phyloP scores from a whole-genome alignment of 768 basidiomycete genomes.

The Leccinum incarnatum region DNA sequence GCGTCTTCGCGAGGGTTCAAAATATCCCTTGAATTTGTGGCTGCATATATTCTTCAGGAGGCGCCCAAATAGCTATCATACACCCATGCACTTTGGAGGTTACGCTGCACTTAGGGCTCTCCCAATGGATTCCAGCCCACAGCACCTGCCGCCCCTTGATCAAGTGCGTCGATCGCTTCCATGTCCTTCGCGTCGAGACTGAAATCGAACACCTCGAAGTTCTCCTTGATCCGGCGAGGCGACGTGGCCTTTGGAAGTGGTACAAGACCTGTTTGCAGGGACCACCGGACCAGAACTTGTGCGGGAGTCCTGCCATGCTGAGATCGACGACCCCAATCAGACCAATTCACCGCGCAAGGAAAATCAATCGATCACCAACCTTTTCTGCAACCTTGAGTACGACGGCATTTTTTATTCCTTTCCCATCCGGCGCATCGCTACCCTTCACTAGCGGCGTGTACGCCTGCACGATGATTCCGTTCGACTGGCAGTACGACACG shows the following conservation, averaged over 20 bases:
- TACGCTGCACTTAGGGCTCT: conserved; percentile 3
- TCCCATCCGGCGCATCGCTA: conserved; percentile 9
- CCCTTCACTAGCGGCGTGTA: conserved; percentile 72
- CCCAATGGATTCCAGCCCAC: conserved; percentile 83
- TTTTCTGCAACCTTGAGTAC: conserved; percentile 54
- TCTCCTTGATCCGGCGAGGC: conserved; percentile 64
- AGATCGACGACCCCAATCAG: not conserved
- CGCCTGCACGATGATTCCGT: conserved; percentile 63
- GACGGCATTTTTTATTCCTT: conserved; percentile 45
- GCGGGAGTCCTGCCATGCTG: conserved; percentile 33
- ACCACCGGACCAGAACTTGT: conserved; percentile 53
- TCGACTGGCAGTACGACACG: conserved; percentile 62
- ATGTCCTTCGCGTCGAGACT: conserved; percentile 64
- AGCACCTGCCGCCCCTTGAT: conserved; percentile 66
- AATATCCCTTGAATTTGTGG: not conserved
- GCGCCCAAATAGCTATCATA: not conserved
- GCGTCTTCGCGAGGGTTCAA: not conserved
- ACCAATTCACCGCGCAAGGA: not conserved
- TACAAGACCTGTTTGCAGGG: conserved; percentile 50
- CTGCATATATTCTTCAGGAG: no score
- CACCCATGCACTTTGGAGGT: not conserved
- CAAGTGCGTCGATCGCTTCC: conserved; percentile 58
- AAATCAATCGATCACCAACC: conserved; percentile 33
- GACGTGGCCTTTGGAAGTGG: conserved; percentile 79
- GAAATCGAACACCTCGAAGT: conserved; percentile 73